phyloP scores from a whole-genome alignment of 805 yeast species.

The Starmerella bombicola region DNA sequence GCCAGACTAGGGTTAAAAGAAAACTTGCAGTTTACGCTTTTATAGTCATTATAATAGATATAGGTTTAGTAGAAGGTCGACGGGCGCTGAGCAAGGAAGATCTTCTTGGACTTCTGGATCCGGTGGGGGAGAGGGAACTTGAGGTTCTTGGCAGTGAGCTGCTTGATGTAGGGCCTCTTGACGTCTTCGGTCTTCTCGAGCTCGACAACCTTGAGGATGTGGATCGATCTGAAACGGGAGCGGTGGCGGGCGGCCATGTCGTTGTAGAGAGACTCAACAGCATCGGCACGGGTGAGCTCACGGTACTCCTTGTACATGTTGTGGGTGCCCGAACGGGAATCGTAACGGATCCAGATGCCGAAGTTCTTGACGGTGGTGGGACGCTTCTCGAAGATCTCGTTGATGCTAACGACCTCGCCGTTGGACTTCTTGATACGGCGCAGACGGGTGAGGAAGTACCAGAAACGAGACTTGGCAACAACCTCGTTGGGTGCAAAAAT shows the following conservation, averaged over 20 bases:
- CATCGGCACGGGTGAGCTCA: constrained; percentile 97
- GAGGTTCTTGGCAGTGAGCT: constrained; percentile 87
- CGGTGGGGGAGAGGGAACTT: constrained; percentile 99
- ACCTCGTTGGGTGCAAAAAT: constrained; percentile 98
- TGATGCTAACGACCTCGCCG: constrained; percentile 95
- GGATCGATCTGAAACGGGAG: constrained; percentile 99
- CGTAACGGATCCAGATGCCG: constrained; percentile 99
- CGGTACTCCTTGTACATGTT: constrained; percentile 99
- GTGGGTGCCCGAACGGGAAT: constrained; percentile 99
- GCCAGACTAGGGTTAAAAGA: too few relatives aligned
- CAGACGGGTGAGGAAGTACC: constrained; percentile 99
- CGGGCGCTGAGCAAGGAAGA: constrained; percentile 89
- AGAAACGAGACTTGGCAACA: constrained; percentile 99
- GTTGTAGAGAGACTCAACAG: constrained; percentile 96
- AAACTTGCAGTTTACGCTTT: not conserved
- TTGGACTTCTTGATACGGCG: constrained; percentile 99
- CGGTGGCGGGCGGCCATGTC: constrained; percentile 99
- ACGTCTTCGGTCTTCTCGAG: constrained; percentile 94
- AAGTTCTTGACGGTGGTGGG: constrained; percentile 99
- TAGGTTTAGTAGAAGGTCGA: constrained; percentile 81
- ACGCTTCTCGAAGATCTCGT: constrained; percentile 82
- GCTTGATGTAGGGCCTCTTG: constrained; percentile 98
- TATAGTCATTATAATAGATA: constrained; percentile 7
- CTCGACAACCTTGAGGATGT: constrained; percentile 98
- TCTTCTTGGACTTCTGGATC: constrained; percentile 76